Evolutionary conservation across 169 alveolate species (phyloP).

Genomic region (Cryptosporidium sp.): DNA sequence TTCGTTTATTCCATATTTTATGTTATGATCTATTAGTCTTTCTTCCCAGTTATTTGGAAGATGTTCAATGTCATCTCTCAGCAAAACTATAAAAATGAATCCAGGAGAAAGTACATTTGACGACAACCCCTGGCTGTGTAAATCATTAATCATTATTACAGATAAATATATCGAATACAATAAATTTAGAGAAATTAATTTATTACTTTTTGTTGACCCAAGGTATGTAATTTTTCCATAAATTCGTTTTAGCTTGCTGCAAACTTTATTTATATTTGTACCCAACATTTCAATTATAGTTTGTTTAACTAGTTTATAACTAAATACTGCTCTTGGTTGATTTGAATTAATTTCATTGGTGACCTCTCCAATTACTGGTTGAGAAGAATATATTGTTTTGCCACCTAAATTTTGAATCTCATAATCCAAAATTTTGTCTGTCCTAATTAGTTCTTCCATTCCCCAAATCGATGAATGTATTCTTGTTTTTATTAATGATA

Average conservation of each 20-base stretch:
- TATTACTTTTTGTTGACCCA: not conserved
- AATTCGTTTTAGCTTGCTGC: not conserved
- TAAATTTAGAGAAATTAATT: slow-evolving; percentile 4
- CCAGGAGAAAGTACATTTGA: slow-evolving; percentile 32
- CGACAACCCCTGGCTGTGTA: not conserved
- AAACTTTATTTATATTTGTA: slow-evolving; percentile 4
- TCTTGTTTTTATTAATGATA: not conserved
- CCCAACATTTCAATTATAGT: not conserved
- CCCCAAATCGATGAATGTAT: slow-evolving; percentile 13
- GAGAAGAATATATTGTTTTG: slow-evolving; percentile 1
- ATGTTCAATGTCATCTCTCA: not conserved
- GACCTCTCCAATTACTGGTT: slow-evolving; percentile 12
- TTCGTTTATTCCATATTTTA: slow-evolving; percentile 7
- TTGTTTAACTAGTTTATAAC: slow-evolving; percentile 8
- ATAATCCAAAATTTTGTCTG: not conserved
- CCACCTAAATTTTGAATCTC: slow-evolving; percentile 1
- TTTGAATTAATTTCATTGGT: not conserved
- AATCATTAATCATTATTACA: not conserved
- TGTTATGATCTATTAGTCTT: not conserved
- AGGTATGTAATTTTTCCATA: not conserved
- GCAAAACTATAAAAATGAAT: not conserved
- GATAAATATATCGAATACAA: slow-evolving; percentile 13
- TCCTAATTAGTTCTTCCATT: slow-evolving; percentile 9
- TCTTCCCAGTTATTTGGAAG: slow-evolving; percentile 10
- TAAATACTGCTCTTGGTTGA: slow-evolving; percentile 13